These are phyloP conservation scores for Entelexis paramagnoliae DNA, from an alignment of 1,139 yeast species.

Conservation along the genomic window DNA sequence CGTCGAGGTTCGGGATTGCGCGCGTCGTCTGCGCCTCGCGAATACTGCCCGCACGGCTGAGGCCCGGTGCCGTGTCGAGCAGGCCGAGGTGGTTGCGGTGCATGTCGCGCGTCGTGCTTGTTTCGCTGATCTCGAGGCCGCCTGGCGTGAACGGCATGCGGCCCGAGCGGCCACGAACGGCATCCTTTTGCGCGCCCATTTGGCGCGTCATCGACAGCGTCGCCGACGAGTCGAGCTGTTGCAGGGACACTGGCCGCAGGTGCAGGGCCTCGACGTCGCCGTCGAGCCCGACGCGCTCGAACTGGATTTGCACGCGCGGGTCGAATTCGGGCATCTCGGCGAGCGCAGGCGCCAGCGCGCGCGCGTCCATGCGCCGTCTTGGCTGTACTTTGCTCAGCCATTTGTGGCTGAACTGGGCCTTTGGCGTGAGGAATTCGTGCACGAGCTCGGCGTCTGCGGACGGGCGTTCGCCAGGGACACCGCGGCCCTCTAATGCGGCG, in stretches of 20 bases:
- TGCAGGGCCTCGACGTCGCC: conserved; percentile 56
- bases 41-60: conserved; percentile 42
- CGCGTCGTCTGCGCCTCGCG: not conserved
- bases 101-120: conserved; percentile 32
- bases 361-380: conserved; percentile 33
- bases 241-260: conserved; percentile 42
- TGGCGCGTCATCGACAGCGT: conserved; percentile 60
- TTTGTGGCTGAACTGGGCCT: conserved; percentile 26
- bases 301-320: conserved; percentile 35
- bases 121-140: conserved; percentile 46
- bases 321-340: conserved; percentile 33
- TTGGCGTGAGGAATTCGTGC: conserved; percentile 31
- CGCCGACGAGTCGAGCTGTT: conserved; percentile 32
- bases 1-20: not conserved
- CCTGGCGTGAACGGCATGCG: conserved; percentile 92
- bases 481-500: not conserved
- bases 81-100: conserved; percentile 67
- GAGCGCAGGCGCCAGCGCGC: conserved; percentile 30
- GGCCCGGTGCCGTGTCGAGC: conserved; percentile 75
- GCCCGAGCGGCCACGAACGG: conserved; percentile 59
- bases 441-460: conserved; percentile 15
- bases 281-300: conserved; percentile 53
- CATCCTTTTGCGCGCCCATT: conserved; percentile 50
- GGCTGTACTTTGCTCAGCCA: conserved; percentile 30
- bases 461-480: not conserved